A percentile compares a stretch with the other conserved stretches of the same genome.
These are phyloP conservation scores for Phytomonas sp. DNA, from an alignment of 208 protist species.

Conservation along the genomic window DNA sequence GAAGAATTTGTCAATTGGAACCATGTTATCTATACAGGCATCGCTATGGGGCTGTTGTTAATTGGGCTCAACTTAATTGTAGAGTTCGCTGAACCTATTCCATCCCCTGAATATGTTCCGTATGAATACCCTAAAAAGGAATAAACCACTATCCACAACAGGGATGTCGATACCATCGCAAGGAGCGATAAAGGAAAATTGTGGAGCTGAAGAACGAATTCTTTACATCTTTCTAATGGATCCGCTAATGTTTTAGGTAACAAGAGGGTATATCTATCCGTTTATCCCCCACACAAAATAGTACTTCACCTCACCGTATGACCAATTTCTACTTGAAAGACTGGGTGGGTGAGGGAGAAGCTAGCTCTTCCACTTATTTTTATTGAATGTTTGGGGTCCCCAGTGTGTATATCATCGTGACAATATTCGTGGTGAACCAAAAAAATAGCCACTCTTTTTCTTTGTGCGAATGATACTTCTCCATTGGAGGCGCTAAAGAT, in stretches of 20 bases:
- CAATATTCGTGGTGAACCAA: background rate
- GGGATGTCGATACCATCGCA: background rate
- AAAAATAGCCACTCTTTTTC: background rate
- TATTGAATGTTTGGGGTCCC: background rate
- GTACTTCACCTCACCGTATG: no score
- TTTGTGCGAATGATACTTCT: background rate
- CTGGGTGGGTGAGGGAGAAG: no score
- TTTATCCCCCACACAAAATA: constrained; percentile 6
- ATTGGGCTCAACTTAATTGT: constrained; percentile 41
- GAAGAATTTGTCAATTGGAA: constrained; percentile 63
- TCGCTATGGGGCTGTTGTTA: constrained; percentile 33
- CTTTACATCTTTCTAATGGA: background rate
- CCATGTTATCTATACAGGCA: constrained; percentile 26
- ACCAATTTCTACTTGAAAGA: background rate
- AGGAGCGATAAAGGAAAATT: background rate
- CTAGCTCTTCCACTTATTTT: no score
- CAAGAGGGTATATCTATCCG: background rate
- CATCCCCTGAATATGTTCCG: constrained; percentile 60
- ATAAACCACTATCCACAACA: background rate
- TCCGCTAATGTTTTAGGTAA: no score
- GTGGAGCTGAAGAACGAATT: background rate
- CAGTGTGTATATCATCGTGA: background rate
- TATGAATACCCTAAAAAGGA: constrained; percentile 21
- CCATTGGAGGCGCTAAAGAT: background rate
- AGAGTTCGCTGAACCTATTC: constrained; percentile 48